Percentiles rank a stretch among this genome's conserved stretches.
Evolutionary conservation across 306 rosid genomes (phyloP).

Genomic region (Adenanthera pavonina): DNA sequence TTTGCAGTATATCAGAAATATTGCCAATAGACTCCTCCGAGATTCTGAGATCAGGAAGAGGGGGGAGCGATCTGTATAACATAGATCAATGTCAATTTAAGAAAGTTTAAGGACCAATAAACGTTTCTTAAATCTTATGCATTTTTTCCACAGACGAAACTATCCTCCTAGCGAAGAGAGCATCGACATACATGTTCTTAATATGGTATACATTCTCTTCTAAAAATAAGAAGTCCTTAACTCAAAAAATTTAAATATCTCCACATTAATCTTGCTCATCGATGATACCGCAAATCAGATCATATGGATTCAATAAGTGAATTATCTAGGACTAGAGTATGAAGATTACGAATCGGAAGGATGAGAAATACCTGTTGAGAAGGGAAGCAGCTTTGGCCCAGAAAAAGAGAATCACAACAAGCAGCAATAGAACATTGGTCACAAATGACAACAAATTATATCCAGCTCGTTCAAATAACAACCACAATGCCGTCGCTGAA

Average conservation of each 20-base stretch:
- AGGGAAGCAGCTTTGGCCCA: constrained; percentile 97
- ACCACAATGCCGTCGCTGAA: constrained; percentile 79
- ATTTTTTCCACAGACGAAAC: background rate
- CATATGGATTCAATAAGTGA: background rate
- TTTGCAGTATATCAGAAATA: constrained; percentile 64
- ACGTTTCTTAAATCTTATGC: background rate
- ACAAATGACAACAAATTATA: constrained; percentile 82
- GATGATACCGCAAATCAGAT: background rate
- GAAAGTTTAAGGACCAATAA: background rate
- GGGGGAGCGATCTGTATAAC: constrained; percentile 83
- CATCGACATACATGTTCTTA: background rate
- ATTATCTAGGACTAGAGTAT: background rate
- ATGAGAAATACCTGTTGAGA: constrained; percentile 72
- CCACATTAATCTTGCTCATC: background rate
- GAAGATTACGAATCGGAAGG: background rate
- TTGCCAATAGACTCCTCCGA: constrained; percentile 62
- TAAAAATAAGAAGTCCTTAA: background rate
- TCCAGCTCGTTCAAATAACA: constrained; percentile 82
- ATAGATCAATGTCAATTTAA: constrained; percentile 20
- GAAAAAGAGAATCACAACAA: constrained; percentile 74
- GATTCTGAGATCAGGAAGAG: constrained; percentile 89
- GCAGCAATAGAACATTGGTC: constrained; percentile 81
- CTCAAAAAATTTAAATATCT: background rate
- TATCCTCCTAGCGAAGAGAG: constrained; percentile 1
- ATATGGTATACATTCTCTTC: background rate